phyloP scores from a whole-genome alignment of 257 asterid species.

The Plantago major region DNA sequence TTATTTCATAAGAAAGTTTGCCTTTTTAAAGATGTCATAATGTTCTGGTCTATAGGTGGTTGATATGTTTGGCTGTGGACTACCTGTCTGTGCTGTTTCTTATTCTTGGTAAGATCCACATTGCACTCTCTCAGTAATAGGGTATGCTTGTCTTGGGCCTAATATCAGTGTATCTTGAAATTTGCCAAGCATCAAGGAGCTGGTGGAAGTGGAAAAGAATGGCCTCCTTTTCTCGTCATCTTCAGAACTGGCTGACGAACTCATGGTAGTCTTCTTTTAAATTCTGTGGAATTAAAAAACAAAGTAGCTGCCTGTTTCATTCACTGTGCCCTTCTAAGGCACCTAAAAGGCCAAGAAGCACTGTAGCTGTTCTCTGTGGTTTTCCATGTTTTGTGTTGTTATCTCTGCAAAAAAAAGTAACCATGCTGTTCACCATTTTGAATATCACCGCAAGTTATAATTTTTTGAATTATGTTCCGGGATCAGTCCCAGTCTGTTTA shows the following conservation, averaged over 20 bases:
- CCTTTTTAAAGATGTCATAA: slow-evolving; percentile 11
- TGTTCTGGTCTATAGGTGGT: slow-evolving; percentile 57
- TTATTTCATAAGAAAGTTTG: neutral
- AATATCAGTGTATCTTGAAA: slow-evolving; percentile 15
- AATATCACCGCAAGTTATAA: too few relatives aligned
- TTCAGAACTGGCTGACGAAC: slow-evolving; percentile 84
- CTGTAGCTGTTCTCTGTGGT: too few relatives aligned
- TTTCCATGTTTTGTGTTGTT: too few relatives aligned
- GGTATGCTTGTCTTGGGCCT: slow-evolving; percentile 5
- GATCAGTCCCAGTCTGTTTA: too few relatives aligned
- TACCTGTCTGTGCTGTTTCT: slow-evolving; percentile 96
- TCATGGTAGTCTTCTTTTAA: slow-evolving; percentile 74
- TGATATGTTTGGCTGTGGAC: slow-evolving; percentile 98
- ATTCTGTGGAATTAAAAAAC: too few relatives aligned
- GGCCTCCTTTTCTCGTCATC: slow-evolving; percentile 93
- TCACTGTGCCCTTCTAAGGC: too few relatives aligned
- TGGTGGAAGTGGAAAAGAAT: slow-evolving; percentile 75
- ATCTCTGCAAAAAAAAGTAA: too few relatives aligned
- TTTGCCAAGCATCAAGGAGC: slow-evolving; percentile 73
- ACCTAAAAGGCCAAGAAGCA: too few relatives aligned
- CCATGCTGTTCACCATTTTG: too few relatives aligned
- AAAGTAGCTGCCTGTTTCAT: too few relatives aligned
- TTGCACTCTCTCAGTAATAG: slow-evolving; percentile 8
- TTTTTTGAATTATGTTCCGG: too few relatives aligned
- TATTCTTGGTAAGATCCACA: slow-evolving; percentile 75